Evolutionary conservation across 805 yeast species (phyloP).

Genomic region (Wickerhamiella domercqiae): DNA sequence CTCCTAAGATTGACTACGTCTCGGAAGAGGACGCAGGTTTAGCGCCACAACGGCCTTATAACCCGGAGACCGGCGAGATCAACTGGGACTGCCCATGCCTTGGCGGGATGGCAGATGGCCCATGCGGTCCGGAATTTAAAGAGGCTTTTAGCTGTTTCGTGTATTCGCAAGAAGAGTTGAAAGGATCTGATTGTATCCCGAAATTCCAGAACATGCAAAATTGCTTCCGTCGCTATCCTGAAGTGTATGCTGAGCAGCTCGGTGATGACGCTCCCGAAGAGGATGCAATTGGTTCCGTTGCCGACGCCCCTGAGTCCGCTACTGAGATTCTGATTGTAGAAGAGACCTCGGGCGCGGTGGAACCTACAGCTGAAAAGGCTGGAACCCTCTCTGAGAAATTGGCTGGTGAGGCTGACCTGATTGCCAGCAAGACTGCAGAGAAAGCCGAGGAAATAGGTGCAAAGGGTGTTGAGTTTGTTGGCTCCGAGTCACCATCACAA

Average conservation of each 20-base stretch:
- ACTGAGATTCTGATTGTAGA: too few species aligned
- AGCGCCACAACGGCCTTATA: slow-evolving; percentile 49
- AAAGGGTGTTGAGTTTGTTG: slow-evolving; percentile 4
- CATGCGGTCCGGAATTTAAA: slow-evolving; percentile 93
- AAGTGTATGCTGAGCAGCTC: slow-evolving; percentile 81
- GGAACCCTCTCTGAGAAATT: neutral
- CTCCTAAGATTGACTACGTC: neutral
- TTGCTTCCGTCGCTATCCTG: slow-evolving; percentile 88
- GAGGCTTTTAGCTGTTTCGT: slow-evolving; percentile 92
- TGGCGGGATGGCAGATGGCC: slow-evolving; percentile 98
- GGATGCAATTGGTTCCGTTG: slow-evolving; percentile 3
- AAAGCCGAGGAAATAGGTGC: slow-evolving; percentile 6
- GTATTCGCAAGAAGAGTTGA: slow-evolving; percentile 86
- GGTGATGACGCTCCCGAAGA: slow-evolving; percentile 40
- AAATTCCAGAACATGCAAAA: slow-evolving; percentile 84
- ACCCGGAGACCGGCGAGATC: slow-evolving; percentile 96
- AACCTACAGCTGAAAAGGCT: slow-evolving; percentile 1
- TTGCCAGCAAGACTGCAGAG: slow-evolving; percentile 2
- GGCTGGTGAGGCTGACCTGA: neutral
- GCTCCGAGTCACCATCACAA: too few species aligned
- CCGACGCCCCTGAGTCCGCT: too few species aligned
- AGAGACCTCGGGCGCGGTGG: neutral
- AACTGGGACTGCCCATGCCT: slow-evolving; percentile 99
- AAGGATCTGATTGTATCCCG: slow-evolving; percentile 88
- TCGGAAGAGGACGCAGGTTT: slow-evolving; percentile 9